A percentile compares a stretch with the other conserved stretches of the same genome.
These are phyloP conservation scores for Pestalotiopsis sp. DNA, from an alignment of 2,329 filamentous ascomycete genomes.

Conservation along the genomic window DNA sequence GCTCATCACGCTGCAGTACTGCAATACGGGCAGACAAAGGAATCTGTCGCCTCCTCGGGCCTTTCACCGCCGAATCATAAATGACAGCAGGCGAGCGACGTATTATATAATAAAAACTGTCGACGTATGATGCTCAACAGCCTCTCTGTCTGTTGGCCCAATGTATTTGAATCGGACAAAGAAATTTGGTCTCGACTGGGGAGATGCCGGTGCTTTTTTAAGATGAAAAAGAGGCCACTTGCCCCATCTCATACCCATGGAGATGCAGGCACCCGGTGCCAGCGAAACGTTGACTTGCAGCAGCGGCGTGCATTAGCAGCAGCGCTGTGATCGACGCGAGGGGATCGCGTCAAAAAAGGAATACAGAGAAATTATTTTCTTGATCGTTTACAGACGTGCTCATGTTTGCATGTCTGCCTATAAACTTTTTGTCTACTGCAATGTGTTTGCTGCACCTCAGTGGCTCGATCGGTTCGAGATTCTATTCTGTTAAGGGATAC, in stretches of 20 bases:
- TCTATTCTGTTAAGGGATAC: no score
- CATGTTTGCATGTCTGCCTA: no score
- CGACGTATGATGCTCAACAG: not conserved
- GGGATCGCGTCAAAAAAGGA: not conserved
- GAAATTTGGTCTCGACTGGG: not conserved
- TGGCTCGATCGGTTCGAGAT: no score
- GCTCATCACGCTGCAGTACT: not conserved
- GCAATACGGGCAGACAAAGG: not conserved
- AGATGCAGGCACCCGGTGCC: slow-evolving; percentile 2
- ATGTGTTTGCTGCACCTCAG: no score
- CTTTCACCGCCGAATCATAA: not conserved
- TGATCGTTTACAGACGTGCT: no score
- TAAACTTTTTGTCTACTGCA: no score
- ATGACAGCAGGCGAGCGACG: not conserved
- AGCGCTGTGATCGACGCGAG: not conserved
- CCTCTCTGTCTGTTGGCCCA: not conserved
- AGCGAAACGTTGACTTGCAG: not conserved
- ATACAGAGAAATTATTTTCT: no score
- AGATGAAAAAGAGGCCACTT: not conserved
- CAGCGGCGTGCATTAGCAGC: not conserved
- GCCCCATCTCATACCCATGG: not conserved
- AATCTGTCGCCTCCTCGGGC: not conserved
- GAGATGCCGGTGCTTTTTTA: not conserved
- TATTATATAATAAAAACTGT: not conserved
- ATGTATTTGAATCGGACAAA: not conserved